Conservation (phyloP, 192 early-diverging fungal genomes). For the Pilaira anomala region DNA sequence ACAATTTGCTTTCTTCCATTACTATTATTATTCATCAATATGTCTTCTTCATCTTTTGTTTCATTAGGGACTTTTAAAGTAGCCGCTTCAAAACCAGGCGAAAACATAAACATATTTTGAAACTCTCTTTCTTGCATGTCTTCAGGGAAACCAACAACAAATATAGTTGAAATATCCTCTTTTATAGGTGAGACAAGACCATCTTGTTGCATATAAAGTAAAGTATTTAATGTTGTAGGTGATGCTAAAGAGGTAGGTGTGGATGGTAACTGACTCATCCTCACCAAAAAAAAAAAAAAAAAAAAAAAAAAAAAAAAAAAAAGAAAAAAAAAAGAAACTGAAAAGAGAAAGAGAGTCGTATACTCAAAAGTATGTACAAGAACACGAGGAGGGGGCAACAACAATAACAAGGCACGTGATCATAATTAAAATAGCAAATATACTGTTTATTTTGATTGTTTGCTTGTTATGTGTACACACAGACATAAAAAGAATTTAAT, state of each 20-base stretch:
- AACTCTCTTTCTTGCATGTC: conserved; percentile 99
- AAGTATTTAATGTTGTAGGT: conserved; percentile 12
- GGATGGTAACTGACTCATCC: neutral
- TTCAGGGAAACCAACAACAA: conserved; percentile 98
- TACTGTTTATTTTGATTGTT: neutral
- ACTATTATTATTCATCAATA: conserved; percentile 38
- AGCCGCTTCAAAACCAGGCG: conserved; percentile 95
- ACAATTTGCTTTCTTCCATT: conserved; percentile 85
- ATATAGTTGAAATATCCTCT: conserved; percentile 98
- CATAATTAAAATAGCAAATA: neutral
- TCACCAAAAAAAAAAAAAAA: conserved; percentile 7
- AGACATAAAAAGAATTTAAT: conserved; percentile 1
- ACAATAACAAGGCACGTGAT: neutral
- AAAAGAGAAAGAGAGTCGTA: neutral
- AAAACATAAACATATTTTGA: conserved; percentile 99
- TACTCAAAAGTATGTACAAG: neutral
- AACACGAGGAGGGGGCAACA: neutral
- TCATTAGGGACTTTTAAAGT: conserved; percentile 81
- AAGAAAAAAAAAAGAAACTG: neutral
- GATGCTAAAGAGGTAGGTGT: conserved; percentile 1
- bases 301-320: conserved; percentile 10
- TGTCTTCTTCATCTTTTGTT: conserved; percentile 54
- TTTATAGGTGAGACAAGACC: neutral
- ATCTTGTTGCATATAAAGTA: conserved; percentile 5
- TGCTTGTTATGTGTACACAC: too few species aligned